A percentile compares a stretch with the other conserved stretches of the same genome.
Evolutionary conservation across 116 monocot genomes (phyloP).

Genomic region (Dioscorea cayenensis): DNA sequence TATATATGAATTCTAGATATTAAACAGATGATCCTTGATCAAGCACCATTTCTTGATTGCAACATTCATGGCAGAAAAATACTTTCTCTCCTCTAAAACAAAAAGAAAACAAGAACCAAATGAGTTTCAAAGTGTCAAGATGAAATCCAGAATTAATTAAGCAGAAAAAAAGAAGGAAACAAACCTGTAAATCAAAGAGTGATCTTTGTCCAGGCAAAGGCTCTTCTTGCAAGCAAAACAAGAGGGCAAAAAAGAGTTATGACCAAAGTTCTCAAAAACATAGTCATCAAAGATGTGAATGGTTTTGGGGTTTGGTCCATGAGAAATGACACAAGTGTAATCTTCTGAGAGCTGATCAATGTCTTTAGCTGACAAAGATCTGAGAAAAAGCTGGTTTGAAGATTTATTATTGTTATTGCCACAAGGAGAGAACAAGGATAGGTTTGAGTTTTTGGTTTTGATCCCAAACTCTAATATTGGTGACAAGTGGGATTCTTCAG

Average conservation of each 20-base stretch:
- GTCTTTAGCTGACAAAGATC: slow-evolving; percentile 7
- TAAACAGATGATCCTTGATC: background rate
- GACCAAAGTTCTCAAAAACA: slow-evolving; percentile 19
- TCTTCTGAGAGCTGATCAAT: slow-evolving; percentile 47
- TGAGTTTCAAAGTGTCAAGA: background rate
- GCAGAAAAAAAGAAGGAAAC: background rate
- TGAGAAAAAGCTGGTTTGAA: too few relatives aligned
- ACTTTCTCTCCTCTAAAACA: background rate
- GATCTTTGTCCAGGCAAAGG: slow-evolving; percentile 13
- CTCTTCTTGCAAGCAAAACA: slow-evolving; percentile 40
- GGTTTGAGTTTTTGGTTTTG: slow-evolving; percentile 52
- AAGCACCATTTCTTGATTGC: slow-evolving; percentile 1
- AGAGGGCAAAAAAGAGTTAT: slow-evolving; percentile 20
- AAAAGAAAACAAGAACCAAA: too few relatives aligned
- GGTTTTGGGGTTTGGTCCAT: slow-evolving; percentile 41
- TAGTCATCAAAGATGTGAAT: slow-evolving; percentile 54
- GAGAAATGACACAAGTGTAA: slow-evolving; percentile 50
- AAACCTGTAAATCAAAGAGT: slow-evolving; percentile 39
- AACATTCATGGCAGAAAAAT: background rate
- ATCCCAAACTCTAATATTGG: slow-evolving; percentile 57
- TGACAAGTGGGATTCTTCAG: slow-evolving; percentile 18
- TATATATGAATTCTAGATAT: background rate
- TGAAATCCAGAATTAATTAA: background rate
- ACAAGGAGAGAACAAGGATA: slow-evolving; percentile 22
- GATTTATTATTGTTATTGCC: background rate